Conservation (phyloP, 202 grass and related monocot species). For the Panicum virgatum region DNA sequence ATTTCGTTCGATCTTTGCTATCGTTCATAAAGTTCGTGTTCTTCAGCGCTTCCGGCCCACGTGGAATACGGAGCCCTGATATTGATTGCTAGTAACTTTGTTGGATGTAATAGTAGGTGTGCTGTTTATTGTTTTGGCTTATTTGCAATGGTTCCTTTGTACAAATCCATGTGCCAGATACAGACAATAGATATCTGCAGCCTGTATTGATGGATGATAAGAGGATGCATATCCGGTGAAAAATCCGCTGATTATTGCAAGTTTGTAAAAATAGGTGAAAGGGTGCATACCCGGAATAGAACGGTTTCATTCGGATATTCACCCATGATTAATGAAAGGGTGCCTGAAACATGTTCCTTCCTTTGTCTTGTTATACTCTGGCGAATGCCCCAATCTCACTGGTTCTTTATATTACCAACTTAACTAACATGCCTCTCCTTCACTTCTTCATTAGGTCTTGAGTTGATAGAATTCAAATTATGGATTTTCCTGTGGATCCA, state of each 20-base stretch:
- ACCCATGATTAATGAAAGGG: neutral
- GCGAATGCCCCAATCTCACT: neutral
- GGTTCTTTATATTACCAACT: neutral
- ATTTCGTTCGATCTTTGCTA: neutral
- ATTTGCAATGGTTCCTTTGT: neutral
- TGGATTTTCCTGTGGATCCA: constrained; percentile 46
- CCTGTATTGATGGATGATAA: neutral
- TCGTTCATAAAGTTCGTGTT: neutral
- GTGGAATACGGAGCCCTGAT: neutral
- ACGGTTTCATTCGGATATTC: neutral
- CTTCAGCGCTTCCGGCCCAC: neutral
- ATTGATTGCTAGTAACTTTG: neutral
- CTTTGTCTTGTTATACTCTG: neutral
- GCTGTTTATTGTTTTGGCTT: neutral
- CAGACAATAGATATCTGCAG: neutral
- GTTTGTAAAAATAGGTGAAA: neutral
- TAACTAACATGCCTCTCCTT: neutral
- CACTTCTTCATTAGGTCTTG: constrained; percentile 24
- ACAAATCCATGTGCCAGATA: neutral
- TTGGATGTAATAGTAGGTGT: neutral
- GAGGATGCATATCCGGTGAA: neutral
- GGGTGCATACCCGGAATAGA: neutral
- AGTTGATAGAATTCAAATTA: neutral
- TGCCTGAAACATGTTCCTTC: neutral
- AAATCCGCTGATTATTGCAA: neutral